Evolutionary conservation across 441 rosid species (phyloP), one percentile per base, ranked within the genome.

Genomic region (Flueggea neowawraea): DNA sequence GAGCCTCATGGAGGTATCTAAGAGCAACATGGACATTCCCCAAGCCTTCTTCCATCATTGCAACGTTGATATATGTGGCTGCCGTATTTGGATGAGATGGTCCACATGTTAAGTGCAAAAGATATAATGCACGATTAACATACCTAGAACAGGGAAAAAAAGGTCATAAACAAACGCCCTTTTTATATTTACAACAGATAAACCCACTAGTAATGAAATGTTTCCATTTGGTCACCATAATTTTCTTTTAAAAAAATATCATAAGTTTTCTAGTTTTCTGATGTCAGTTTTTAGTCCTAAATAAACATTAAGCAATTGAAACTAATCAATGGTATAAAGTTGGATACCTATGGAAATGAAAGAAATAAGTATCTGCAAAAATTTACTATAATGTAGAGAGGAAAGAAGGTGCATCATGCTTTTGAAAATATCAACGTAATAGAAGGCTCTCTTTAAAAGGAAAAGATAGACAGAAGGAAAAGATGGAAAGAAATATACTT

Each of bases 41-140:
- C 72, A 81, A 75, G 59, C 89, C 88, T 70, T 87, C 90, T 76
- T 87, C 90, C 94, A 87, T 87, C 90, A 84, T 87, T 54, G 94
- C 85, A 61, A 87, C 87, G 64, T 87, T 87, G 73, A 84, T 84
- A 69, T 82, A 83, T 22, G 94, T 87, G 32, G 90, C 90, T 16
- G 90, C 90, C 3, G 84, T 83, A 68, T 87, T 84, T 22, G 94
- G 94, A 72, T 87, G 94, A 65, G 89, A 84, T 56, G 81, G 77
- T 31, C 91, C 89, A 14, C 89, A 85, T 22, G 89, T 81, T 67
- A 83, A 77, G 74, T 84, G 88, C 69, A 87, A 73, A 50, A 87
- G 87, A 74, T 72, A 83, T 32, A 87, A 59, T 9, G 90, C 94
- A 54, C 89, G 94, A 56, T 80, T 82, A 60, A 87, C 89, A 45